Conservation (phyloP, 176 grass and related monocot species). For the Chloris gayana region DNA sequence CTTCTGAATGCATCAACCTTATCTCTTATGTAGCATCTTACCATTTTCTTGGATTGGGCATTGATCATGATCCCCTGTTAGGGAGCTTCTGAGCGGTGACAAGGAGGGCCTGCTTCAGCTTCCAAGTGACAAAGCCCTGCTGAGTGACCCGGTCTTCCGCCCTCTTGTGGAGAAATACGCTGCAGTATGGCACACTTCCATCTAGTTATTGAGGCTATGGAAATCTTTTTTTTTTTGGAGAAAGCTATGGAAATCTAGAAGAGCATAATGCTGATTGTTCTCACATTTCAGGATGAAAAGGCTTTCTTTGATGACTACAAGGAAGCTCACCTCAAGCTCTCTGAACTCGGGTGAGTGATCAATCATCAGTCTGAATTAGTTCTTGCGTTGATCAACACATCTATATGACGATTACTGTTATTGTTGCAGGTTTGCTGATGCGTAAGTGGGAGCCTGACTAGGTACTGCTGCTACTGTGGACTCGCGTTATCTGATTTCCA, state of each 20-base stretch:
- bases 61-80: constrained; percentile 1
- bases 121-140: constrained; percentile 85
- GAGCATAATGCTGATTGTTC: background rate
- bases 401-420: background rate
- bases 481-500: constrained; percentile 17
- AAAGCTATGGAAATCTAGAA: background rate
- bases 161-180: constrained; percentile 86
- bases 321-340: constrained; percentile 86
- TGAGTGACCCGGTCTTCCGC: constrained; percentile 73
- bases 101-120: constrained; percentile 87
- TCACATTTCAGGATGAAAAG: constrained; percentile 67
- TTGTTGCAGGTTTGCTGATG: constrained; percentile 64
- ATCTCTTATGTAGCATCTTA: background rate
- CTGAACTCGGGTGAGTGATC: constrained; percentile 65
- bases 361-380: background rate
- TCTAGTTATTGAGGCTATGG: background rate
- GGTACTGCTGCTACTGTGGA: background rate
- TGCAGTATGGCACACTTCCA: constrained; percentile 37
- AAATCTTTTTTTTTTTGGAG: too few relatives aligned
- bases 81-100: constrained; percentile 89
- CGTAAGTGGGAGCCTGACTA: constrained; percentile 26
- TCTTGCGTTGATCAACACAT: background rate
- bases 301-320: constrained; percentile 90
- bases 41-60: background rate
- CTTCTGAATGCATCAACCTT: background rate